Base-by-base conservation (phyloP, 345 rosid genomes). In the Citrus maxima region DNA sequence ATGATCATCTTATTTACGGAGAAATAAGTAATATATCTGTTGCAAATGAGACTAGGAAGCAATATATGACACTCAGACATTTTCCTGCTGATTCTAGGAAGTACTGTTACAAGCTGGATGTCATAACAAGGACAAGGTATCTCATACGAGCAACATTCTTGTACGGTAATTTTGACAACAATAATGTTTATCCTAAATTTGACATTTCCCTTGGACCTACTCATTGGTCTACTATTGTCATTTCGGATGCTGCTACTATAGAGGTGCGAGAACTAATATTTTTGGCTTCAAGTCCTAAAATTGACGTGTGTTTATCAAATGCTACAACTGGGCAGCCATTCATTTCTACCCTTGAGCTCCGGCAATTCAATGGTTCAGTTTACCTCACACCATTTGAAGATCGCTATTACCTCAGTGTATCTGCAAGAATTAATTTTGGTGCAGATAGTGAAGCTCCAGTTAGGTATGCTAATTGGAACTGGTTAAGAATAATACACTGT, bases 241-340 rank as follows among this genome's bases (percentile, higher is more conserved):
- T 97, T 79, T 93, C 96, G 18, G 98, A 97, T 42, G 91, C 93
- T 4, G 68, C 72, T 37, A 88, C 90, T 1, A 86, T 97, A 67
- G 98, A 94, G 84, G 85, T 71, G 66, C 75, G 54, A 40, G 99
- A 97, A 84, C 90, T 97, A 18, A 88, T 97, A 84, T 93, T 97
- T 86, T 90, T 94, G 56, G 98, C 99, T 76, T 81, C 89, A 55
- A 85, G 80, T 85, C 86, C 95, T 75, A 86, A 83, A 16, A 74
- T 94, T 55, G 89, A 94, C 30, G 92, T 97, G 76, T 97, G 99
- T 82, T 85, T 97, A 80, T 97, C 99, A 5, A 94, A 94, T 81
- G 99, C 99, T 58, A 97, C 98, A 16, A 94, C 98, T 1, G 98
- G 99, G 16, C 91, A 89, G 86, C 99, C 98, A 40, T 97, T 97